A percentile compares a stretch with the other conserved stretches of the same genome.
These are phyloP conservation scores for Colletotrichum australisinense DNA, from an alignment of 2,329 filamentous ascomycete genomes.

Conservation along the genomic window DNA sequence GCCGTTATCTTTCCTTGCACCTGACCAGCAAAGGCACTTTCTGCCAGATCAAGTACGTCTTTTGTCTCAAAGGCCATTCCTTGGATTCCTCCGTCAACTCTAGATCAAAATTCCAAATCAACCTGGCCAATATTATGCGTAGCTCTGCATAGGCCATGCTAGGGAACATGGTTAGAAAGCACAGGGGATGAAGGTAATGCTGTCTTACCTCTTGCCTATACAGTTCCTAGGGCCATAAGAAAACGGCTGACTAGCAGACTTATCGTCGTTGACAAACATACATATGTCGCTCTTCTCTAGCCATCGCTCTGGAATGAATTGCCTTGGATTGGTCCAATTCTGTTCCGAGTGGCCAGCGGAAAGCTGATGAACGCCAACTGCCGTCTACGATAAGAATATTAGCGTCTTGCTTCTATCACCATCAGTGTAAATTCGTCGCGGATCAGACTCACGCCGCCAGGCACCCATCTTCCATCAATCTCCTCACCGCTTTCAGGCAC, in stretches of 20 bases:
- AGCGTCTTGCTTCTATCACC: too few species aligned
- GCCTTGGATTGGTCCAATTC: conserved; percentile 46
- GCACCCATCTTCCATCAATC: conserved; percentile 42
- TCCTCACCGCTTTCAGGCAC: conserved; percentile 23
- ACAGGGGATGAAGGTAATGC: neutral
- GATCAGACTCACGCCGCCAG: conserved; percentile 45
- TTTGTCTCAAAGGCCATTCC: conserved; percentile 51
- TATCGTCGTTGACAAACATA: neutral
- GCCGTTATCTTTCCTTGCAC: neutral
- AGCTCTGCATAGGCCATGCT: conserved; percentile 60
- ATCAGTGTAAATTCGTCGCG: too few species aligned
- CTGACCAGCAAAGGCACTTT: conserved; percentile 35
- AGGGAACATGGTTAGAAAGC: neutral
- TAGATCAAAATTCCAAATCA: conserved; percentile 60
- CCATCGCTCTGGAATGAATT: conserved; percentile 54
- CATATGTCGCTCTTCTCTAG: conserved; percentile 31
- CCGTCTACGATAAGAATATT: neutral
- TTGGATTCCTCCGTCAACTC: conserved; percentile 45
- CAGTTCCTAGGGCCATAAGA: conserved; percentile 61
- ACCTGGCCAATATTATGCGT: conserved; percentile 55
- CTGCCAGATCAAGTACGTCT: conserved; percentile 52
- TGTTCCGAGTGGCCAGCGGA: conserved; percentile 8
- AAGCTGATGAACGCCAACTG: conserved; percentile 26
- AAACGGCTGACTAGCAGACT: conserved; percentile 59
- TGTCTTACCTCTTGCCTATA: conserved; percentile 57